Evolutionary conservation across 345 rosid genomes (phyloP), one percentile per base, ranked within the genome.

Genomic region (Eucalyptus sp.): DNA sequence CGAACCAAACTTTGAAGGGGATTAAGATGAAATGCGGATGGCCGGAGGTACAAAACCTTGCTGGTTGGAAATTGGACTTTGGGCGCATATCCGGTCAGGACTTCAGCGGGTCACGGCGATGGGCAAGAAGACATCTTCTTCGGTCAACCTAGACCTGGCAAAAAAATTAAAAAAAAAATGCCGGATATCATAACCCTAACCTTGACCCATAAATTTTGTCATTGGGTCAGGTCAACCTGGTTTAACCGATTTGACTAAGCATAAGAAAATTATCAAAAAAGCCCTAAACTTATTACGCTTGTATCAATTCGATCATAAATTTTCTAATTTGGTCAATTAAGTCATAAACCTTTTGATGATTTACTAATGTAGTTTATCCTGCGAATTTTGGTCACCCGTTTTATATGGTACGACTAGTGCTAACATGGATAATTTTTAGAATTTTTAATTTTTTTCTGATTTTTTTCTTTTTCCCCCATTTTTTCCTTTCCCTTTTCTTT

Each of bases 201-300:
- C n/a, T 12, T 58, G 14, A 58, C 13, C 22, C 4, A 24, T 52
- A 18, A 18, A 56, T 9, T 24, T 56, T 56, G 29, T 29, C 29
- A 24, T 56, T 56, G 62, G 62, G 4, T 60, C 7, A 29, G 31
- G 68, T 62, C n/a, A 3, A 62, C 80, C 25, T 18, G 4, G 13
- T 33, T 71, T 33, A 33, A 71, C 7, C 11, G 13, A 22, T 33
- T 16, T 31, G 79, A 33, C 43, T 71, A 71, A 33, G 81, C 44
- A 71, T 17, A 41, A 17, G 25, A 2, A 56, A 56, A 56, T 56
- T 9, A 56, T 56, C 20, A 56, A 22, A 0, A 24, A 56, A 56
- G 0, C 6, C 29, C 0, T 56, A 56, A 10, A 56, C 0, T 56
- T 52, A 52, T 18, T 18, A 18, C 0, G 0, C 0, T 52, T 17